Evolutionary conservation across 177 flowering plant genomes (phyloP).

Genomic region (Vitis hybrid): DNA sequence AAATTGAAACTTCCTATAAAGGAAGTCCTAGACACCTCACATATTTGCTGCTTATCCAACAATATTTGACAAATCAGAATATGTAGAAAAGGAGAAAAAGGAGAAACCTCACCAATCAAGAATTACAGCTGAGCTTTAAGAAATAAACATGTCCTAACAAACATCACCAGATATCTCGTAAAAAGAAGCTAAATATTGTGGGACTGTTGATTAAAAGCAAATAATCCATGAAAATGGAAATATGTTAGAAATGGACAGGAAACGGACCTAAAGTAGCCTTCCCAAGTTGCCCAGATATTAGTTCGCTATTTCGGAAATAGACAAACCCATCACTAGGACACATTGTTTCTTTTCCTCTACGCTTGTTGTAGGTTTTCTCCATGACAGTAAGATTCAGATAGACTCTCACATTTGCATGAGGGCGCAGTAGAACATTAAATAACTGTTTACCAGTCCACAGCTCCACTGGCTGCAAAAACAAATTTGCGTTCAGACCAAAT

Average conservation of each 20-base stretch:
- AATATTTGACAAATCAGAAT: background rate
- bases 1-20: background rate
- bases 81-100: background rate
- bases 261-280: conserved; percentile 89
- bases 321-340: conserved; percentile 94
- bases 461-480: conserved; percentile 80
- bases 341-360: conserved; percentile 54
- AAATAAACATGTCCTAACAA: background rate
- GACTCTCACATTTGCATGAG: conserved; percentile 76
- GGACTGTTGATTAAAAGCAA: background rate
- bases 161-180: background rate
- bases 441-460: conserved; percentile 98
- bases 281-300: conserved; percentile 90
- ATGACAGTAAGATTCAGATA: conserved; percentile 70
- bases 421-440: conserved; percentile 79
- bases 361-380: conserved; percentile 65
- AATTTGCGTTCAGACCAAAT: conserved; percentile 6
- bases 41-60: background rate
- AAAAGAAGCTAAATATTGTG: background rate
- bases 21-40: background rate
- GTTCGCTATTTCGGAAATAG: conserved; percentile 89
- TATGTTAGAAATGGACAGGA: conserved; percentile 6
- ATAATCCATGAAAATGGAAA: background rate
- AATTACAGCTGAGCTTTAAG: background rate
- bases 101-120: background rate